These are phyloP conservation scores for sunflower (Helianthus annuus) DNA, from an alignment of 129 eudicot genomes.

Conservation along the genomic window DNA sequence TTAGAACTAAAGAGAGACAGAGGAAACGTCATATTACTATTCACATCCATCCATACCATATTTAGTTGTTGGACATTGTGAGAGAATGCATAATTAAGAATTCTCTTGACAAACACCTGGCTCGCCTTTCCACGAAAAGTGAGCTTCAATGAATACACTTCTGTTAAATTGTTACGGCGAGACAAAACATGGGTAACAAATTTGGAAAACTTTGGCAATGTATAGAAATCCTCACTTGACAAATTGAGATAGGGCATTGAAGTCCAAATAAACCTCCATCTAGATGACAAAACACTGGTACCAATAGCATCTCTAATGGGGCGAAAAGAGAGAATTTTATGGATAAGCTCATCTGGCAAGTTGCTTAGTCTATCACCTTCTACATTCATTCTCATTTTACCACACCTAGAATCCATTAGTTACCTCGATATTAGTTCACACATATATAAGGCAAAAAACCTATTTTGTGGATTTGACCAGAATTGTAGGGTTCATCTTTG, in stretches of 20 bases:
- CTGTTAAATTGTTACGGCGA: slow-evolving; percentile 2
- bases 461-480: no score
- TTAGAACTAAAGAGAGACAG: slow-evolving; percentile 12
- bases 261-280: slow-evolving; percentile 22
- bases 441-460: no score
- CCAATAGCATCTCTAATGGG: background rate
- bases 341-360: slow-evolving; percentile 19
- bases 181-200: slow-evolving; percentile 12
- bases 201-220: background rate
- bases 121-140: background rate
- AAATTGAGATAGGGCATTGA: slow-evolving; percentile 20
- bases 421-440: no score
- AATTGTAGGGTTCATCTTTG: no score
- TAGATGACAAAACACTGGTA: slow-evolving; percentile 12
- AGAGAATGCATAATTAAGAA: slow-evolving; percentile 7
- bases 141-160: slow-evolving; percentile 4
- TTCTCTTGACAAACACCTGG: background rate
- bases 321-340: slow-evolving; percentile 17
- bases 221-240: background rate
- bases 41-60: background rate
- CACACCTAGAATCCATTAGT: background rate
- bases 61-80: slow-evolving; percentile 21
- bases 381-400: background rate
- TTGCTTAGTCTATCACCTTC: slow-evolving; percentile 21
- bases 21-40: background rate